phyloP scores from a whole-genome alignment of 306 rosid species.

The Prunus persica region Prunus_persica_NCBIv2 NC_034016.1:19569001-19569500 shows the following conservation, averaged over 20 bases:
- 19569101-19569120: constrained; percentile 98
- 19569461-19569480: constrained; percentile 75
- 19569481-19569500: constrained; percentile 78
- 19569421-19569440: constrained; percentile 93
- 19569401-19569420: constrained; percentile 97
- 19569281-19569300: background rate
- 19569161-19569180: constrained; percentile 83
- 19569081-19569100: constrained; percentile 84
- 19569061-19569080: constrained; percentile 90
- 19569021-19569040: constrained; percentile 78
- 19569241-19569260: constrained; percentile 37
- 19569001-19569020: background rate
- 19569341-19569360: background rate
- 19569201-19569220: constrained; percentile 92
- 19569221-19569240: constrained; percentile 86
- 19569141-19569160: constrained; percentile 90
- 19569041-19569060: constrained; percentile 99
- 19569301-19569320: background rate
- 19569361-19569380: constrained; percentile 84
- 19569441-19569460: constrained; percentile 82
- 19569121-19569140: constrained; percentile 92
- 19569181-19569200: constrained; percentile 93
- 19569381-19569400: constrained; percentile 89
- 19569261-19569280: background rate
- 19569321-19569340: background rate